Conservation (phyloP, 352 stramenopile species). For the Pythium sukuiense region DNA sequence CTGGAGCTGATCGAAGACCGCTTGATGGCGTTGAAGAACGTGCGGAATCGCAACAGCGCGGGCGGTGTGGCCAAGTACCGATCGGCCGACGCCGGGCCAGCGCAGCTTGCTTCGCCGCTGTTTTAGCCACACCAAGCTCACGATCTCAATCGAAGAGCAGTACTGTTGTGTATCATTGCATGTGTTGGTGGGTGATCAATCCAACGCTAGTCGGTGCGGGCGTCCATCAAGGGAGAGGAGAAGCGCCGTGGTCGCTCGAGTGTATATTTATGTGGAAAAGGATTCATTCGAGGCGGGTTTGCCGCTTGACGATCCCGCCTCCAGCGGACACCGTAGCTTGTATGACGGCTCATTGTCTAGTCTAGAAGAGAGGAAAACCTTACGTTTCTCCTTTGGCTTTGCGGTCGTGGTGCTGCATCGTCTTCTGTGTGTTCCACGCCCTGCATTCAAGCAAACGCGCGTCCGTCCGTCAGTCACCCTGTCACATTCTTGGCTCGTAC, state of each 20-base stretch:
- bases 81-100: constrained; percentile 5
- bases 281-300: background rate
- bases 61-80: constrained; percentile 34
- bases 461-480: background rate
- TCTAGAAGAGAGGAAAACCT: background rate
- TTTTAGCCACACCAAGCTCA: constrained; percentile 33
- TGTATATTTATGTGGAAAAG: constrained; percentile 22
- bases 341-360: background rate
- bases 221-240: background rate
- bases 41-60: constrained; percentile 32
- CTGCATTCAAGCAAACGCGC: constrained; percentile 30
- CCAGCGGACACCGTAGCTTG: background rate
- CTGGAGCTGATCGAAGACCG: constrained; percentile 67
- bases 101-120: constrained; percentile 36
- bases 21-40: constrained; percentile 60
- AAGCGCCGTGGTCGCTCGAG: background rate
- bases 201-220: background rate
- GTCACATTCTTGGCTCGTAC: background rate
- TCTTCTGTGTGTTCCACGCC: constrained; percentile 72
- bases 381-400: constrained; percentile 27
- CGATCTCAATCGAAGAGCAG: background rate
- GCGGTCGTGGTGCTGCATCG: constrained; percentile 42
- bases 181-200: background rate
- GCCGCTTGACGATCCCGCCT: background rate
- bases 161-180: background rate